Conservation (phyloP, 371 early-diverging fungal species). For the Gilbertella persicaria region DNA sequence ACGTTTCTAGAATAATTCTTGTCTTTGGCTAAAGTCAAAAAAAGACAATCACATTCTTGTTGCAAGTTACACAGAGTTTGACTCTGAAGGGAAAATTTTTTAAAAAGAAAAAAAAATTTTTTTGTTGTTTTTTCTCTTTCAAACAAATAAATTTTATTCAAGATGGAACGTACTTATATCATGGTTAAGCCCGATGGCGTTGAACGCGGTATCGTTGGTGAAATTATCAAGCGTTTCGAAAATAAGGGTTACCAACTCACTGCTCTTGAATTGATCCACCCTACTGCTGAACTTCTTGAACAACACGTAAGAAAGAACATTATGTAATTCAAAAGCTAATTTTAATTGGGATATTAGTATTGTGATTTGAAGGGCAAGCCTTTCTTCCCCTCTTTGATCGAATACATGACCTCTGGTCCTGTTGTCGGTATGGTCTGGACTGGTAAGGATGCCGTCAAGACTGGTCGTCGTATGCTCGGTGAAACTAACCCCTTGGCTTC, state of each 20-base stretch:
- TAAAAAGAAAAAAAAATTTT: neutral
- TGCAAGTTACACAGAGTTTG: too few species aligned
- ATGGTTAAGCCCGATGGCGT: conserved; percentile 75
- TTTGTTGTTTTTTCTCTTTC: neutral
- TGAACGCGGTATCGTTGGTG: conserved; percentile 94
- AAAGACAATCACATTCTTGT: too few species aligned
- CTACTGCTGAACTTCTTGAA: conserved; percentile 78
- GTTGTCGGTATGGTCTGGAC: conserved; percentile 96
- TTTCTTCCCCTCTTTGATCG: conserved; percentile 95
- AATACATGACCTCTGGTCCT: conserved; percentile 87
- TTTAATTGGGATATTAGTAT: conserved; percentile 57
- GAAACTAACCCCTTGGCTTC: conserved; percentile 93
- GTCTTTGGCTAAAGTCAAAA: too few species aligned
- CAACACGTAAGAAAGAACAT: conserved; percentile 71
- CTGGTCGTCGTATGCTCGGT: conserved; percentile 96
- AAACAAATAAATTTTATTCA: conserved; percentile 6
- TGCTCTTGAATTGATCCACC: conserved; percentile 83
- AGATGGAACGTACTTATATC: conserved; percentile 32
- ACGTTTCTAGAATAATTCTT: too few species aligned
- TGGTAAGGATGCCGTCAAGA: conserved; percentile 97
- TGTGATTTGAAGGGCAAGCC: conserved; percentile 88
- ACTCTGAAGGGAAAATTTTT: conserved; percentile 1
- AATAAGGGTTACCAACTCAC: conserved; percentile 81
- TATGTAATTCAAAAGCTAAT: neutral
- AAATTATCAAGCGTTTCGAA: conserved; percentile 97